Evolutionary conservation across 805 yeast genomes (phyloP), one percentile per base, ranked within the genome.

Genomic region (Cyberlindnera americana): DNA sequence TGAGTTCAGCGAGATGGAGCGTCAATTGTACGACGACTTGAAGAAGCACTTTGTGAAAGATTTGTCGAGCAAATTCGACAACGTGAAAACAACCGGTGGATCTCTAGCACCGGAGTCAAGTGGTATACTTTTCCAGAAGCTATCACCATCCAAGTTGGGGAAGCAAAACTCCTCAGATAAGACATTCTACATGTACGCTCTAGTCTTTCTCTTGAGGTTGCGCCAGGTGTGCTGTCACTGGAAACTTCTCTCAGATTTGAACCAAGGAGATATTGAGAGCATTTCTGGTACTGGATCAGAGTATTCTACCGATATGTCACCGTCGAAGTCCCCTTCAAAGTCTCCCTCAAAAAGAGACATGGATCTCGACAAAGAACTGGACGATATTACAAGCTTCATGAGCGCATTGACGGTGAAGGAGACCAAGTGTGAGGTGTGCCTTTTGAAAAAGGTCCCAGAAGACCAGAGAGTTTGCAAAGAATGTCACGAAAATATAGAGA

Each of bases 161-260:
- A 9, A 12, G 1, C 41, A 40, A 17, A 22, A 18, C 15, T 25
- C 6, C 9, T 11, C 17, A 3, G 47, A 44, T 12, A 37, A 36
- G 21, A 35, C 48, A 5, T 42, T 35, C 25, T 61, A 60, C 32
- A 44, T 60, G 38, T 31, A 39, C 32, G 62, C 60, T 0, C 49
- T 64, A 33, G 57, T 56, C 3, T 49, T 53, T 28, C 48, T 67
- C 3, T 49, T 67, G 33, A 47, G 71, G 39, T 49, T 67, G 19
- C 54, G 72, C 23, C 72, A 67, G 38, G 43, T 54, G 2, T 62
- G 69, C 35, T 64, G 67, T 37, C 68, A 64, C 37, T 60, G 60
- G 59, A 56, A 48, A 33, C 33, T 53, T 16, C 40, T 53, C 15
- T 35, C 46, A 7, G 43, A 41, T 15, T 21, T 44, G 23, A 36